phyloP scores from a whole-genome alignment of 2,329 filamentous ascomycete genomes.

The Ascochyta clinopodiicola region DNA sequence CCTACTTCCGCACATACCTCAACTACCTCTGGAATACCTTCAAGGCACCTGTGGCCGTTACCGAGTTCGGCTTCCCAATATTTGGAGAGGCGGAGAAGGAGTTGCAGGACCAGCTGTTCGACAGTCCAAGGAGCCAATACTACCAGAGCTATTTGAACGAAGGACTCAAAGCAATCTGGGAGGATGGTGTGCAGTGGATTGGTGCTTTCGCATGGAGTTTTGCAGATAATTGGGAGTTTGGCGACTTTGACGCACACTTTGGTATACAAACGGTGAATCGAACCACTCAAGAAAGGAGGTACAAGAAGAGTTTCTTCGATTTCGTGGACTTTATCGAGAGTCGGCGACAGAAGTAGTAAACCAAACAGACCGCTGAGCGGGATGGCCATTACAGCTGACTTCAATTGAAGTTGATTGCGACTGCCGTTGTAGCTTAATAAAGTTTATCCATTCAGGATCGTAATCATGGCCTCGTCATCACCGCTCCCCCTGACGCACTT shows the following conservation, averaged over 20 bases:
- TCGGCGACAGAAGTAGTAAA: background rate
- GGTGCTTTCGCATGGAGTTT: slow-evolving; percentile 62
- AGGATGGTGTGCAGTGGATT: slow-evolving; percentile 62
- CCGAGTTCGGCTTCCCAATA: slow-evolving; percentile 66
- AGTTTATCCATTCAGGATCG: no score
- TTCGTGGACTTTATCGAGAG: slow-evolving; percentile 59
- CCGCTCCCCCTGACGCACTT: background rate
- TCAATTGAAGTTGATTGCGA: no score
- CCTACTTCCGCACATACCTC: slow-evolving; percentile 63
- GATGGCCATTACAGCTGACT: no score
- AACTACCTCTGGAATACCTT: slow-evolving; percentile 68
- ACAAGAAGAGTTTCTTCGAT: slow-evolving; percentile 67
- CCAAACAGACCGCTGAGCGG: no score
- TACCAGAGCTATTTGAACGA: slow-evolving; percentile 63
- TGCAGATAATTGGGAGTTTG: slow-evolving; percentile 65
- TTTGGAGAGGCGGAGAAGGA: slow-evolving; percentile 55
- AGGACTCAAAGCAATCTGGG: slow-evolving; percentile 61
- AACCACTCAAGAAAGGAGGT: slow-evolving; percentile 58
- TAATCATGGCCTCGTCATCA: background rate
- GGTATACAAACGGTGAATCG: slow-evolving; percentile 64
- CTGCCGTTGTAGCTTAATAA: no score
- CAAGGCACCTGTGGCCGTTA: slow-evolving; percentile 56
- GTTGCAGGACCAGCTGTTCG: slow-evolving; percentile 60
- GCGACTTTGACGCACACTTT: slow-evolving; percentile 57
- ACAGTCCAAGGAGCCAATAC: slow-evolving; percentile 61